These are phyloP conservation scores for Solanum chiquidenum DNA, from an alignment of 257 asterid species.

Conservation along the genomic window DNA sequence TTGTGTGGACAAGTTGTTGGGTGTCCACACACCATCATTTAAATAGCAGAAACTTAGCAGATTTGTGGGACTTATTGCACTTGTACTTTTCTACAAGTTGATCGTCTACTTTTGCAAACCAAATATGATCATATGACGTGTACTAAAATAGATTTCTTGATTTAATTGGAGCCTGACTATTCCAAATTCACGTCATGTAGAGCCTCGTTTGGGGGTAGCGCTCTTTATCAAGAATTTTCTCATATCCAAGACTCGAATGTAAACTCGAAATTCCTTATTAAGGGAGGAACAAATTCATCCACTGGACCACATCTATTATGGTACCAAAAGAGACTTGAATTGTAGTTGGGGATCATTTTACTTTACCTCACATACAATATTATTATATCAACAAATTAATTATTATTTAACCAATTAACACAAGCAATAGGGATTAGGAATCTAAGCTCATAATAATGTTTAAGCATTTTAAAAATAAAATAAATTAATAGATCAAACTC, in stretches of 20 bases:
- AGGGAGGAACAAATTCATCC: no score
- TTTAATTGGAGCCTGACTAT: no score
- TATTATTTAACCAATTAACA: background rate
- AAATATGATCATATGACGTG: background rate
- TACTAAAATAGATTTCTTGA: background rate
- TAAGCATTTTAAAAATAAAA: background rate
- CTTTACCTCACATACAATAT: background rate
- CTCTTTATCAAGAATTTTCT: no score
- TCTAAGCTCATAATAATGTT: background rate
- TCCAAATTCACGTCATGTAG: no score
- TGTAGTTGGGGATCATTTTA: background rate
- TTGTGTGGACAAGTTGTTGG: background rate
- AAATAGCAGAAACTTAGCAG: background rate
- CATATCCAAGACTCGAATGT: accelerated
- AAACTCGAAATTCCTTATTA: accelerated
- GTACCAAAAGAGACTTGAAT: no score
- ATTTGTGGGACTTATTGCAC: background rate
- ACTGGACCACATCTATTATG: no score
- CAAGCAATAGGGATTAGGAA: background rate
- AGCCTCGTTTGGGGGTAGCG: accelerated
- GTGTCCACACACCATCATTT: background rate
- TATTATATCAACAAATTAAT: background rate
- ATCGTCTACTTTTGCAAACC: background rate
- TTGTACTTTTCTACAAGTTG: background rate
- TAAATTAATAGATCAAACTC: background rate